These are phyloP conservation scores for Talaromyces sp. DNA, from an alignment of 2,329 filamentous ascomycete genomes.

Conservation along the genomic window DNA sequence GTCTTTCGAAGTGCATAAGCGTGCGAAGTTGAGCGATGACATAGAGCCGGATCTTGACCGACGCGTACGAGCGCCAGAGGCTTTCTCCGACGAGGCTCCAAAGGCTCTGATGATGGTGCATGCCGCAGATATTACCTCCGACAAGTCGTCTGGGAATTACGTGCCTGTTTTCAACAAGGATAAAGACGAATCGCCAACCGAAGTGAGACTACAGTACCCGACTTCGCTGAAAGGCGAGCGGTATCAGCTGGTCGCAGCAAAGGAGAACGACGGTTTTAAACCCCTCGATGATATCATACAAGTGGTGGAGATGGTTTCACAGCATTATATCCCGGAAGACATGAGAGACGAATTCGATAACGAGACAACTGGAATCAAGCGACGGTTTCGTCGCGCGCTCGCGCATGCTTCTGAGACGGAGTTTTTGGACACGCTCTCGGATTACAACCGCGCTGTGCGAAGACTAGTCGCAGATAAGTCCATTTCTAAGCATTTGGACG, in stretches of 20 bases:
- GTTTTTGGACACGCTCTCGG: constrained; percentile 66
- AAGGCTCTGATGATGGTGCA: constrained; percentile 42
- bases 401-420: constrained; percentile 62
- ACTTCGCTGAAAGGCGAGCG: constrained; percentile 65
- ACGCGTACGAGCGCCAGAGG: constrained; percentile 39
- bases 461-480: constrained; percentile 63
- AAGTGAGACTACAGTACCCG: constrained; percentile 77
- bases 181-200: constrained; percentile 30
- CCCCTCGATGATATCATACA: constrained; percentile 64
- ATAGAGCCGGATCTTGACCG: constrained; percentile 42
- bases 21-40: constrained; percentile 34
- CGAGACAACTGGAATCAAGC: constrained; percentile 67
- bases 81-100: constrained; percentile 39
- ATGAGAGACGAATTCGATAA: constrained; percentile 65
- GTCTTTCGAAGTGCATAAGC: constrained; percentile 40
- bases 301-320: constrained; percentile 63
- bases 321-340: constrained; percentile 71
- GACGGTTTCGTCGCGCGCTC: constrained; percentile 70
- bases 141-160: constrained; percentile 44
- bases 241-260: constrained; percentile 71
- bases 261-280: constrained; percentile 70
- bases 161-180: constrained; percentile 46
- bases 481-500: constrained; percentile 66
- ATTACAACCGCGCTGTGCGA: constrained; percentile 71
- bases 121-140: constrained; percentile 43